Evolutionary conservation across 2,329 filamentous ascomycete genomes (phyloP), one percentile per base, ranked within the genome.

Genomic region (Chalara sp.): DNA sequence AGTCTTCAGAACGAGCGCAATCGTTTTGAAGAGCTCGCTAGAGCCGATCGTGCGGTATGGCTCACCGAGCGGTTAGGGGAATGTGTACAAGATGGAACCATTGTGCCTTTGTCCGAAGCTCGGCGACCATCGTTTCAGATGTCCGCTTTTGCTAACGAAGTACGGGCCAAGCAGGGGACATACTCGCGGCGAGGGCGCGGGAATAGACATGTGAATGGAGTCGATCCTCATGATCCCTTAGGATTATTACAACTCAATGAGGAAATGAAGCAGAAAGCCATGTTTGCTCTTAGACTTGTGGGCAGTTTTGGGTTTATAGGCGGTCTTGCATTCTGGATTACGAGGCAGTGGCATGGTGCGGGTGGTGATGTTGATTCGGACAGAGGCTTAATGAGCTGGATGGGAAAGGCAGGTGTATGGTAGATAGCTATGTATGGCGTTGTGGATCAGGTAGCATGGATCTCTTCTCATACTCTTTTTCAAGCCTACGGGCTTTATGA

Each of bases 261-360:
- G 21, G 78, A 81, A 35, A 62, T 95, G 39, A 82, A 78, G 58
- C 75, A 76, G 43, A 78, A 76, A 44, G 80, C 87, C 0, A 83
- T 83, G 72, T 67, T 86, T 44, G 77, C 86, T 1, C 70, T 95
- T 37, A 86, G 91, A 64, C 72, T 95, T 5, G 68, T 91, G 28
- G 86, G 89, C 11, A 82, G 86, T 47, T 73, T 90, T 48, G 84
- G 89, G 0, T 71, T 93, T 31, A 65, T 95, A 3, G 86, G 89
- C 4, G 87, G 86, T 11, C 65, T 92, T 35, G 79, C 83, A 28
- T 73, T 87, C 46, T 87, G 80, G 79, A 64, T 84, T 47, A 69
- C 71, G 13, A 70, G 51, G 1, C 54, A 50, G 13, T 56, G 56
- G 44, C 40, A 43, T 21, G 21, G 21, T 21, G 21, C 21, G 3